A percentile compares a stretch with the other conserved stretches of the same genome.
Conservation (phyloP, 164 flowering plant species). For the Macadamia integrifolia region DNA sequence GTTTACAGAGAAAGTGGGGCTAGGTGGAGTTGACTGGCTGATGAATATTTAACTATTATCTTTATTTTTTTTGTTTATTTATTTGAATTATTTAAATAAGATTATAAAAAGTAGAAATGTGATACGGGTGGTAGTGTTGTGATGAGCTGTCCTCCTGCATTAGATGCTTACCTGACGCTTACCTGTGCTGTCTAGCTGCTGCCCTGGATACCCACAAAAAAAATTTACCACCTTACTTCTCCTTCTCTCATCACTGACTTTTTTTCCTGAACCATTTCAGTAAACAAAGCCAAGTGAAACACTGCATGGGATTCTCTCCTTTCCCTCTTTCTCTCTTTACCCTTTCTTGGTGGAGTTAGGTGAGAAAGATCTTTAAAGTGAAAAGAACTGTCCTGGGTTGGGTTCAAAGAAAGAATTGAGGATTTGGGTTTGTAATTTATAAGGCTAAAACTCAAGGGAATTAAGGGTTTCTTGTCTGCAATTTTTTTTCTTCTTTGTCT, state of each 20-base stretch:
- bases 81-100: neutral
- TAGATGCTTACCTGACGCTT: constrained; percentile 25
- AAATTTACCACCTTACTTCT: too few relatives aligned
- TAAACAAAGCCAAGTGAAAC: neutral
- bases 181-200: constrained; percentile 20
- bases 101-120: neutral
- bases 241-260: neutral
- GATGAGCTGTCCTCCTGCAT: constrained; percentile 28
- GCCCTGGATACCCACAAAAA: neutral
- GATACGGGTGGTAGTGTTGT: constrained; percentile 12
- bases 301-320: too few relatives aligned
- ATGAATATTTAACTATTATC: constrained; percentile 10
- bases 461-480: constrained; percentile 1
- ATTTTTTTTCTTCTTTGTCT: constrained; percentile 7
- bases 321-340: neutral
- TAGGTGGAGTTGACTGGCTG: constrained; percentile 27
- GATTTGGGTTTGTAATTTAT: neutral
- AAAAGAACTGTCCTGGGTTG: neutral
- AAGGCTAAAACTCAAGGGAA: neutral
- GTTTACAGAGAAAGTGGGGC: constrained; percentile 15
- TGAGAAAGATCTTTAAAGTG: neutral
- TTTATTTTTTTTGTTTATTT: neutral
- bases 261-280: too few relatives aligned
- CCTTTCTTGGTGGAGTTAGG: neutral
- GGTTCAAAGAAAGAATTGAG: neutral